Evolutionary conservation across 805 yeast species (phyloP).

Genomic region (Ogataea paradorogensis): DNA sequence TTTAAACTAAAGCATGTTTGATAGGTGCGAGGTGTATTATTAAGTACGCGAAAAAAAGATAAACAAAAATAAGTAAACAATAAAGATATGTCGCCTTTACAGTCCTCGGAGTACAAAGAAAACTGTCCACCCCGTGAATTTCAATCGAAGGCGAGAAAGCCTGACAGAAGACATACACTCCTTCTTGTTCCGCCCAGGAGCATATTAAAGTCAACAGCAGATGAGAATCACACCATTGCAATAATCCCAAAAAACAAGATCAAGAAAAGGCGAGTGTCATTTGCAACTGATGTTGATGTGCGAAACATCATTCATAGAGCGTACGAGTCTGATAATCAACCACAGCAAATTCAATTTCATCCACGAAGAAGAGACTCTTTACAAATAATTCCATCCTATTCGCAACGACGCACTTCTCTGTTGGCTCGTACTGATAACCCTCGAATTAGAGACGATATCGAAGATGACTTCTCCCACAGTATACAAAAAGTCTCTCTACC

Average conservation of each 20-base stretch:
- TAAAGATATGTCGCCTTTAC: neutral
- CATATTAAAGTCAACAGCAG: slow-evolving; percentile 35
- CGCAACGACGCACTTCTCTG: slow-evolving; percentile 3
- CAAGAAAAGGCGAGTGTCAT: slow-evolving; percentile 59
- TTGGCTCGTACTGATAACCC: neutral
- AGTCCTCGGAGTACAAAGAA: slow-evolving; percentile 10
- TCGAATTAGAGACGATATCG: slow-evolving; percentile 5
- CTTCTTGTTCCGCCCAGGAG: slow-evolving; percentile 35
- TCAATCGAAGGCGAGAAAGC: slow-evolving; percentile 13
- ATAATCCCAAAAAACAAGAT: slow-evolving; percentile 31
- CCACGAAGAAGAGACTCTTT: slow-evolving; percentile 30
- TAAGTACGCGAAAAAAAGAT: slow-evolving; percentile 6
- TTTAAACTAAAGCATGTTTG: slow-evolving; percentile 48
- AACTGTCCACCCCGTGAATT: slow-evolving; percentile 10
- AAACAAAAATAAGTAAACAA: slow-evolving; percentile 7
- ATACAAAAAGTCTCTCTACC: slow-evolving; percentile 10
- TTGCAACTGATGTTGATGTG: slow-evolving; percentile 71
- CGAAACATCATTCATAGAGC: slow-evolving; percentile 46
- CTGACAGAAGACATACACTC: slow-evolving; percentile 34
- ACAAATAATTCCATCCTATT: slow-evolving; percentile 31
- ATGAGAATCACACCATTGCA: slow-evolving; percentile 37
- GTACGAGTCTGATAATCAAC: slow-evolving; percentile 24
- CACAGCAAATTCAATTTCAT: slow-evolving; percentile 7
- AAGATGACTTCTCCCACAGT: slow-evolving; percentile 16
- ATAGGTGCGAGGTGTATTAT: slow-evolving; percentile 8